These are phyloP conservation scores for Paramecium biaurelia DNA, from an alignment of 73 alveolate genomes.

Conservation along the genomic window DNA sequence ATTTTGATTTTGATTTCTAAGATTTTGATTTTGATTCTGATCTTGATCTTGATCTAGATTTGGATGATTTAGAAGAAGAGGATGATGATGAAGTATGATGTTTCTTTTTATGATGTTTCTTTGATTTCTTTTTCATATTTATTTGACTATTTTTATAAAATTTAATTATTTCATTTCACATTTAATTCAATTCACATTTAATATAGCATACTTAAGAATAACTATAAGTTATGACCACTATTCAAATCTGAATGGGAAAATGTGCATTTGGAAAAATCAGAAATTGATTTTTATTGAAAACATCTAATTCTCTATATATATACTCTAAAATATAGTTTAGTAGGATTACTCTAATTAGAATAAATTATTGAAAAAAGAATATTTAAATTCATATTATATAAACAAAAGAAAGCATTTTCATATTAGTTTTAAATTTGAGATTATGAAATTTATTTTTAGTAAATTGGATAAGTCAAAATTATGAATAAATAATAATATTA, in stretches of 20 bases:
- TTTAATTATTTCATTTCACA: not conserved
- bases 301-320: not conserved
- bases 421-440: no score
- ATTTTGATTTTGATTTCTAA: not conserved
- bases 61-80: not conserved
- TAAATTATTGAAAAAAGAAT: not conserved
- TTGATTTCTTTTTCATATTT: not conserved
- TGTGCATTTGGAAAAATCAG: no score
- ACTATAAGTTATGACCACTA: no score
- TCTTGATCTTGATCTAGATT: not conserved
- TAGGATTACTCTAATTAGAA: not conserved
- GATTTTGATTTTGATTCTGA: not conserved
- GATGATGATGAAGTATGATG: constrained; percentile 15
- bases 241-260: no score
- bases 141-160: not conserved
- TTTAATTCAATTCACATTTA: not conserved
- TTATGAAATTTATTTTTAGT: no score
- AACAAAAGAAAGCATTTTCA: not conserved
- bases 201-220: not conserved
- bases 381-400: not conserved
- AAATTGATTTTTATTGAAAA: not conserved
- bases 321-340: not conserved
- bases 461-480: no score
- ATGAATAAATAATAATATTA: no score
- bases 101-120: constrained; percentile 3